phyloP scores from a whole-genome alignment of 73 alveolate genomes.

The Paramecium octaurelia region DNA sequence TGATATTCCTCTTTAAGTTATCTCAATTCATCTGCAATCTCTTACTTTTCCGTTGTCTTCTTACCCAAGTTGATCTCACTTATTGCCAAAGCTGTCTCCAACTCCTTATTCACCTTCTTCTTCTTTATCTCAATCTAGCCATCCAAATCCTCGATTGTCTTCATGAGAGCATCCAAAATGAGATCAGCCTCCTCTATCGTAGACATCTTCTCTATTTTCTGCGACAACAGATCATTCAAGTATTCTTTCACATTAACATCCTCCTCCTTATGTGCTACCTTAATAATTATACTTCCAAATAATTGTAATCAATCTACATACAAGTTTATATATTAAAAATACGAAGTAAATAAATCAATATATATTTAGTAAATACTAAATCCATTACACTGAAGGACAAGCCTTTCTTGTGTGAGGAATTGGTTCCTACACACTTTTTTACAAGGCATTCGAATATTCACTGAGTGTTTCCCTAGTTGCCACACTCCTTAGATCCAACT shows the following conservation, averaged over 20 bases:
- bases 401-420: background rate
- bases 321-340: background rate
- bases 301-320: background rate
- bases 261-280: background rate
- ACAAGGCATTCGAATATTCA: background rate
- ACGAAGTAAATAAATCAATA: background rate
- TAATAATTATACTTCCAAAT: background rate
- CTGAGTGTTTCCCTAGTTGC: background rate
- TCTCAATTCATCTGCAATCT: background rate
- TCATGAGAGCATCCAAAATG: background rate
- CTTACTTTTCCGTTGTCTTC: background rate
- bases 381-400: background rate
- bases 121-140: background rate
- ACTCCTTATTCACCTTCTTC: background rate
- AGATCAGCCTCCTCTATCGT: background rate
- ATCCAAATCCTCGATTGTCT: background rate
- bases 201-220: background rate
- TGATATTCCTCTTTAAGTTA: background rate
- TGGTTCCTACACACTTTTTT: background rate
- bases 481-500: background rate
- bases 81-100: background rate
- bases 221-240: background rate
- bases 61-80: constrained; percentile 5
- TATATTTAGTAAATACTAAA: background rate
- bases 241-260: background rate